phyloP scores from a whole-genome alignment of 2,329 filamentous ascomycete genomes.

The Pseudocercospora ulei region DNA sequence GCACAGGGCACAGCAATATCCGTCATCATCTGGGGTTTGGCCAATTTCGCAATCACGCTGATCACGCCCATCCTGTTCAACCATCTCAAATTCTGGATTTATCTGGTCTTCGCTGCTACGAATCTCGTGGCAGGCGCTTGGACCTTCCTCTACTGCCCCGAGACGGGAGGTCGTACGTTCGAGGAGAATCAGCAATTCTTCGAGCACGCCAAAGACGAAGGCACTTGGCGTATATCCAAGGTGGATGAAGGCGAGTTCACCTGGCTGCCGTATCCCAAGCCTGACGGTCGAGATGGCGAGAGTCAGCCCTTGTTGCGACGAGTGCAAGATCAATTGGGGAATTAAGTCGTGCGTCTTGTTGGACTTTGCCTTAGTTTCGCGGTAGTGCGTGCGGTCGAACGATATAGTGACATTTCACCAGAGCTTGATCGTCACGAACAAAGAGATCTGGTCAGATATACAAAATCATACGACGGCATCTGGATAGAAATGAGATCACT shows the following conservation, averaged over 20 bases:
- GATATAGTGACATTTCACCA: too few relatives aligned
- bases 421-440: too few relatives aligned
- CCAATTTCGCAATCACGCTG: conserved; percentile 51
- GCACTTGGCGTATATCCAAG: conserved; percentile 47
- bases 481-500: too few relatives aligned
- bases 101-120: conserved; percentile 48
- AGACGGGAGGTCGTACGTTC: conserved; percentile 50
- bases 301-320: conserved; percentile 40
- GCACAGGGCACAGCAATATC: conserved; percentile 48
- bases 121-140: conserved; percentile 48
- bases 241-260: conserved; percentile 46
- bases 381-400: too few relatives aligned
- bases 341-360: too few relatives aligned
- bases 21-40: conserved; percentile 49
- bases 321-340: conserved; percentile 37
- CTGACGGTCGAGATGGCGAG: conserved; percentile 38
- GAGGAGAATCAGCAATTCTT: conserved; percentile 55
- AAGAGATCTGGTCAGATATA: too few relatives aligned
- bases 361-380: too few relatives aligned
- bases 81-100: conserved; percentile 50
- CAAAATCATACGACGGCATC: too few relatives aligned
- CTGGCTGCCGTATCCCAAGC: conserved; percentile 38
- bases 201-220: conserved; percentile 43
- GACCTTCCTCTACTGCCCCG: conserved; percentile 47
- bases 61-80: conserved; percentile 52